Conservation (phyloP, 108 stramenopile species). For the Cyclotella choctawhatcheeana region DNA sequence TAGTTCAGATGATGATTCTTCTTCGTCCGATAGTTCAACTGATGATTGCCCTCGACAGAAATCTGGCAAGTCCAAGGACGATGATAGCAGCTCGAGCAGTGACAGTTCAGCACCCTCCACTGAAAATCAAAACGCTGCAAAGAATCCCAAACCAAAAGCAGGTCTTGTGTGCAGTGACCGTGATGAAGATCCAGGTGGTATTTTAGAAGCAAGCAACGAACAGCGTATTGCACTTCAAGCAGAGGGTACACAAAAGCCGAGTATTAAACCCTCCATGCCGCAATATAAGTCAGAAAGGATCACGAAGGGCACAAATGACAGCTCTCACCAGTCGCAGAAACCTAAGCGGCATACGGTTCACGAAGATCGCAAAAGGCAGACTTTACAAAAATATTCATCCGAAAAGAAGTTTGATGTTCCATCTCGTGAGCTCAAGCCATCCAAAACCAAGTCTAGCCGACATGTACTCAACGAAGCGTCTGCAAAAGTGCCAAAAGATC, state of each 20-base stretch:
- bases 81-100: not conserved
- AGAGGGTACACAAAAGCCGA: not conserved
- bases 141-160: not conserved
- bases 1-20: constrained; percentile 8
- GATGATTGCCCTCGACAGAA: not conserved
- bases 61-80: not conserved
- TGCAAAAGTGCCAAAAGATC: not conserved
- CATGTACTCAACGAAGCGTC: not conserved
- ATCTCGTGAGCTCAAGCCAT: constrained; percentile 1
- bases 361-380: not conserved
- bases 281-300: not conserved
- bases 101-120: not conserved
- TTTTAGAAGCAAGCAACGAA: not conserved
- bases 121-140: not conserved
- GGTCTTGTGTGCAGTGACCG: not conserved
- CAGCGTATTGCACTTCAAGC: not conserved
- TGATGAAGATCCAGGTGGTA: too few species aligned
- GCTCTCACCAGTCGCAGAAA: not conserved
- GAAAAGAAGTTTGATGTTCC: not conserved
- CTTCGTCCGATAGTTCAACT: not conserved
- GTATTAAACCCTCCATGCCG: not conserved
- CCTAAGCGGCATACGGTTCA: not conserved
- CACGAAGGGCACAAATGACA: too few species aligned
- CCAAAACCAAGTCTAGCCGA: not conserved
- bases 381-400: not conserved